These are phyloP conservation scores for Nannochloris sp. DNA, from an alignment of 139 green algal species.

Conservation along the genomic window DNA sequence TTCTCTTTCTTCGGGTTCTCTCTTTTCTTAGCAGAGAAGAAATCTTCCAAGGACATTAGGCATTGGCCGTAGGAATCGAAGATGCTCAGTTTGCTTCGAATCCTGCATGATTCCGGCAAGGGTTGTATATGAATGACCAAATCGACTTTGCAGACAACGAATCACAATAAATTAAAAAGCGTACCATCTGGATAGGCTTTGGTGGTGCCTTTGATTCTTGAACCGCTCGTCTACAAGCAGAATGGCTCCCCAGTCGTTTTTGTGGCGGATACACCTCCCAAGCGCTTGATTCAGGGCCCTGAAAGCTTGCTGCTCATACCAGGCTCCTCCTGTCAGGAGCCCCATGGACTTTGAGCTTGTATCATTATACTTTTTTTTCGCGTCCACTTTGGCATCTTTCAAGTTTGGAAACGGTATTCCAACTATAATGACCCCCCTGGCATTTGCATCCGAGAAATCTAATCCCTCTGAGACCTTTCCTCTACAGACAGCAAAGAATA, in stretches of 20 bases:
- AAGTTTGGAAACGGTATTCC: slow-evolving; percentile 86
- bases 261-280: slow-evolving; percentile 88
- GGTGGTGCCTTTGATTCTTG: slow-evolving; percentile 27
- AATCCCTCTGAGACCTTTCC: slow-evolving; percentile 95
- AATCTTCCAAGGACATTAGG: not conserved
- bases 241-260: slow-evolving; percentile 84
- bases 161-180: not conserved
- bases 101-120: not conserved
- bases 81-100: not conserved
- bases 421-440: slow-evolving; percentile 80
- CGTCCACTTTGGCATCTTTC: slow-evolving; percentile 61
- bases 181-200: slow-evolving; percentile 58
- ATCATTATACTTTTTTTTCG: slow-evolving; percentile 81
- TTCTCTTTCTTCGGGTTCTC: not conserved
- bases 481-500: slow-evolving; percentile 87
- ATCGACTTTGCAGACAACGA: not conserved
- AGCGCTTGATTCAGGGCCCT: slow-evolving; percentile 63
- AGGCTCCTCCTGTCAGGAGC: slow-evolving; percentile 56
- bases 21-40: not conserved
- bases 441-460: slow-evolving; percentile 86
- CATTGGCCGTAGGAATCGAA: not conserved
- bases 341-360: not conserved
- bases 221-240: slow-evolving; percentile 90
- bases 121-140: not conserved
- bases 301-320: slow-evolving; percentile 94